Evolutionary conservation across 768 basidiomycete species (phyloP), one percentile per base, ranked within the genome.

Genomic region (Cystobasidium ongulense): DNA sequence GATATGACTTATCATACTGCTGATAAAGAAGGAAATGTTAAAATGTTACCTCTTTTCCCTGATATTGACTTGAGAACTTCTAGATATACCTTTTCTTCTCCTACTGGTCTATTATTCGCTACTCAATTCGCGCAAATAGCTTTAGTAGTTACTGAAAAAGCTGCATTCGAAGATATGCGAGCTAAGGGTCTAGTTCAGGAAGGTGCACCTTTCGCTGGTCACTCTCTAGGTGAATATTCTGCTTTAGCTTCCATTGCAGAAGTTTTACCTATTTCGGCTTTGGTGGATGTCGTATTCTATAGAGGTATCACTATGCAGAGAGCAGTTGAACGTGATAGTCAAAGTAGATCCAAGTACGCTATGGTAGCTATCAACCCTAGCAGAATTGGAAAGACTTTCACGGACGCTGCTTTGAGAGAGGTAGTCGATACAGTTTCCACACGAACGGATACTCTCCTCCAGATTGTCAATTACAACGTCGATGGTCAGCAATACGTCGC

Each of bases 231-330:
- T 78, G 96, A 99, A 82, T 99, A 98, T 81, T 97, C 96, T 50
- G 95, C 96, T 1, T 86, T 99, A 2, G 96, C 96, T 0, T 95
- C 95, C 10, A 96, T 99, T 77, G 95, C 95, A 29, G 94, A 95
- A 81, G 91, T 97, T 66, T 87, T 98, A 39, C 90, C 92, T 59
- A 92, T 98, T 78, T 92, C 95, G 23, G 88, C 92, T 1, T 88
- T 98, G 61, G 92, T 94, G 79, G 96, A 99, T 77, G 91, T 99
- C 79, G 95, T 99, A 31, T 99, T 99, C 86, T 99, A 97, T 82
- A 92, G 96, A 81, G 96, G 96, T 78, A 94, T 99, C 80, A 99
- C 96, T 39, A 99, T 98, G 96, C 96, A 98, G 80, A 92, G 96
- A 27, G 96, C 96, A 31, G 96, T 99, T 73, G 92, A 96, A 82